phyloP scores from a whole-genome alignment of 2,329 filamentous ascomycete genomes.

The Paecilomyces niveus region DNA sequence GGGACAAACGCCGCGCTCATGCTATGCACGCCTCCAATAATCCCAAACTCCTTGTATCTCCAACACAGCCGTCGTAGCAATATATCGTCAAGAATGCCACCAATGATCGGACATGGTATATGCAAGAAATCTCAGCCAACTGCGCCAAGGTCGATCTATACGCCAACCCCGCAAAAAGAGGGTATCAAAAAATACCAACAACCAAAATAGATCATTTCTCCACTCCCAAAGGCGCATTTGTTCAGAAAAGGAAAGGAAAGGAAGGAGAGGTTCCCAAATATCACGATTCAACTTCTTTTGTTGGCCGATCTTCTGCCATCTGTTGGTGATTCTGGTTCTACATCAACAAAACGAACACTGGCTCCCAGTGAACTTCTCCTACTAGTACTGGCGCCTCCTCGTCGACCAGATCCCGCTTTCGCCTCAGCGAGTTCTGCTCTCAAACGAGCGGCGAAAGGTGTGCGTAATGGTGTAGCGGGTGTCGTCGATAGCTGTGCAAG shows the following conservation, averaged over 20 bases:
- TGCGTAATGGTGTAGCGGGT: slow-evolving; percentile 36
- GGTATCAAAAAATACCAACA: slow-evolving; percentile 1
- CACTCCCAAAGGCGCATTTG: neutral
- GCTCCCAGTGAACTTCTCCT: slow-evolving; percentile 17
- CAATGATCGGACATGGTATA: neutral
- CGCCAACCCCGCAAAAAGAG: neutral
- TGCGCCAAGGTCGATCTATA: neutral
- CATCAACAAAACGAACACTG: slow-evolving; percentile 35
- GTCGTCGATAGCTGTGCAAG: slow-evolving; percentile 39
- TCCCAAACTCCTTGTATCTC: neutral
- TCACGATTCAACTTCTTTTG: slow-evolving; percentile 18
- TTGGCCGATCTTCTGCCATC: slow-evolving; percentile 30
- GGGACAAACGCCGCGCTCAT: neutral
- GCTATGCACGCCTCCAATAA: neutral
- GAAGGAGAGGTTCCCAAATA: neutral
- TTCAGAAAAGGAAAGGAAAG: neutral
- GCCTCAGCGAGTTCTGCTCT: slow-evolving; percentile 12
- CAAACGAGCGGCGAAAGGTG: slow-evolving; percentile 37
- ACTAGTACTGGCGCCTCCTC: slow-evolving; percentile 3
- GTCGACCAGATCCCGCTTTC: slow-evolving; percentile 15
- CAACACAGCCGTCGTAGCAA: neutral
- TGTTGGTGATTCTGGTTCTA: slow-evolving; percentile 34
- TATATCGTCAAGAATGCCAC: neutral
- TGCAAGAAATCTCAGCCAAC: neutral
- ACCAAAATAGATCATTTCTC: slow-evolving; percentile 1